These are phyloP conservation scores for Dicorynia guianensis DNA, from an alignment of 306 rosid genomes.

Conservation along the genomic window DNA sequence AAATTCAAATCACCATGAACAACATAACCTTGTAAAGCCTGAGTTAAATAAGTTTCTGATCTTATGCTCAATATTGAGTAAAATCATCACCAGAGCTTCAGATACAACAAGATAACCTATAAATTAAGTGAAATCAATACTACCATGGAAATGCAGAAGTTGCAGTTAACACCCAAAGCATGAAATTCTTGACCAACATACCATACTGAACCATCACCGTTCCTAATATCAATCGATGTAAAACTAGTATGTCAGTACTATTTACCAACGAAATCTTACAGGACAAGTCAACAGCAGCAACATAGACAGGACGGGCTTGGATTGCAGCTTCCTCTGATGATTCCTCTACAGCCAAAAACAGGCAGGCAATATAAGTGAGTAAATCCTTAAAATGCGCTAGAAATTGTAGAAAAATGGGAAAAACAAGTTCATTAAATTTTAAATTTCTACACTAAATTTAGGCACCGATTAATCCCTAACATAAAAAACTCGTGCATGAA, in stretches of 20 bases:
- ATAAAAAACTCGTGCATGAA: background rate
- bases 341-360: slow-evolving; percentile 55
- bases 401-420: background rate
- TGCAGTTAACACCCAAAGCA: background rate
- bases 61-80: background rate
- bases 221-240: slow-evolving; percentile 8
- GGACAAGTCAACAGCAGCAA: slow-evolving; percentile 97
- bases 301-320: slow-evolving; percentile 89
- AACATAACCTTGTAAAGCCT: slow-evolving; percentile 19
- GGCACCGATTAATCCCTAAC: background rate
- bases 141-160: slow-evolving; percentile 9
- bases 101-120: background rate
- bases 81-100: background rate
- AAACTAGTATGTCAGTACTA: too few relatives aligned
- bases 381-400: background rate
- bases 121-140: background rate
- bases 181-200: slow-evolving; percentile 22
- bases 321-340: slow-evolving; percentile 58
- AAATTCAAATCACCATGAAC: background rate
- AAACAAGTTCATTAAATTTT: too few relatives aligned
- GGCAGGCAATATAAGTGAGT: background rate
- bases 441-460: background rate
- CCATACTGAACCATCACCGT: slow-evolving; percentile 12
- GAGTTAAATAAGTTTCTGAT: slow-evolving; percentile 18
- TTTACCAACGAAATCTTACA: slow-evolving; percentile 58